Evolutionary conservation across 2,329 filamentous ascomycete species (phyloP).

Genomic region (Nectriaceae sp.): DNA sequence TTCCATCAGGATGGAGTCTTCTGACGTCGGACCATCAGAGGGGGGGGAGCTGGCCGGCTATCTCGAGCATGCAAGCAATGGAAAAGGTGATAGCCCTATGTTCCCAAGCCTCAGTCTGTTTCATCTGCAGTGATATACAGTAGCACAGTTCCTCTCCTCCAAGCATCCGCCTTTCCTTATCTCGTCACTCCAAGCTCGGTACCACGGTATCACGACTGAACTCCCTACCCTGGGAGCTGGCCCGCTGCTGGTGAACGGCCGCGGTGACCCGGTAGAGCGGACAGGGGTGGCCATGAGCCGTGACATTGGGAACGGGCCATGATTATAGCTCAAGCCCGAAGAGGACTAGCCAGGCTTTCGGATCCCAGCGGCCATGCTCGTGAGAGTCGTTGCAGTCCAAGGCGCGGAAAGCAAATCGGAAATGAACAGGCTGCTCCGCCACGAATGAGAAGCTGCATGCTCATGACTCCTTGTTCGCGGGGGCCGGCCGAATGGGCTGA

Average conservation of each 20-base stretch:
- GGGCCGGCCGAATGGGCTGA: neutral
- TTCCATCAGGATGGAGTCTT: neutral
- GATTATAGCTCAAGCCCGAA: neutral
- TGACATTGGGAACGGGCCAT: neutral
- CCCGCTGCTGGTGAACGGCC: too few relatives aligned
- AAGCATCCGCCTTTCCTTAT: too few relatives aligned
- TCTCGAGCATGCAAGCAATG: neutral
- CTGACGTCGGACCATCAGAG: neutral
- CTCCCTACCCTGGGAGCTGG: too few relatives aligned
- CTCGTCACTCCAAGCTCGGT: too few relatives aligned
- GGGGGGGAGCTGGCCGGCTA: neutral
- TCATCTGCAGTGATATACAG: too few relatives aligned
- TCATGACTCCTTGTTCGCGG: neutral
- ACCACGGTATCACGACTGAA: too few relatives aligned
- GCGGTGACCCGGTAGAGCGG: neutral
- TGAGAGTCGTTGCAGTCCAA: neutral
- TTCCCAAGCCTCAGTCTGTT: too few relatives aligned
- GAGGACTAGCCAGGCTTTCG: neutral
- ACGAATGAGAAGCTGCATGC: neutral
- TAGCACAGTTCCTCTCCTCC: too few relatives aligned
- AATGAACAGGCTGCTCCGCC: slow-evolving; percentile 12
- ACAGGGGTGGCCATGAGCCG: neutral
- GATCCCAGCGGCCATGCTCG: slow-evolving; percentile 8
- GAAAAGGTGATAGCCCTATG: too few relatives aligned
- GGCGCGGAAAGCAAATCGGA: slow-evolving; percentile 13